Evolutionary conservation across 2,329 filamentous ascomycete genomes (phyloP).

Genomic region (Dichotomopilus funicola): DNA sequence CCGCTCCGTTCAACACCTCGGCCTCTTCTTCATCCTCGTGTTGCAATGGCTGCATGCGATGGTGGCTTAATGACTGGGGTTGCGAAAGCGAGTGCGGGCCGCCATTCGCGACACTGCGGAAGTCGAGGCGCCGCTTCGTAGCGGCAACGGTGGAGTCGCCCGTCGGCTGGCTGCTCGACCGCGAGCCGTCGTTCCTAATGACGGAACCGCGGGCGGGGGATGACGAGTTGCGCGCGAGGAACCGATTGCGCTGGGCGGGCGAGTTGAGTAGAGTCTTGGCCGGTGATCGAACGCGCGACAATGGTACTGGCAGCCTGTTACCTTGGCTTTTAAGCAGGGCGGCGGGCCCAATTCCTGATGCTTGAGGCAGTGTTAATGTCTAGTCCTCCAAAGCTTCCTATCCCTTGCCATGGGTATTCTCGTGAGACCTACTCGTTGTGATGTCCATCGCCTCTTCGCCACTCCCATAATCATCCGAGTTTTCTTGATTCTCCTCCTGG

Average conservation of each 20-base stretch:
- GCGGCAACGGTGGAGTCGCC: constrained; percentile 26
- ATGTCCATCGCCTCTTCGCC: constrained; percentile 49
- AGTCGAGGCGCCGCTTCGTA: constrained; percentile 51
- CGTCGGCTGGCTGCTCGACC: constrained; percentile 19
- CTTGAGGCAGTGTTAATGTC: constrained; percentile 30
- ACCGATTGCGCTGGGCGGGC: constrained; percentile 56
- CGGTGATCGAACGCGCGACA: constrained; percentile 49
- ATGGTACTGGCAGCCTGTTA: constrained; percentile 38
- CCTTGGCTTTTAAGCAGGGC: constrained; percentile 47
- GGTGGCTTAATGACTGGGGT: constrained; percentile 21
- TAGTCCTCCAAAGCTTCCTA: not conserved
- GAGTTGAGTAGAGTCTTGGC: constrained; percentile 55
- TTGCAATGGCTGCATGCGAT: constrained; percentile 8
- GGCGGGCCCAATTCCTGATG: constrained; percentile 35
- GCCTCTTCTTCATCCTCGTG: constrained; percentile 14
- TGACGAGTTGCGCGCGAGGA: constrained; percentile 44
- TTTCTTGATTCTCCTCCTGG: constrained; percentile 25
- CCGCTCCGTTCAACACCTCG: constrained; percentile 5
- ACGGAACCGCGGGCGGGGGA: constrained; percentile 41
- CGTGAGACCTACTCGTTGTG: constrained; percentile 27
- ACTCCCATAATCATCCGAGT: constrained; percentile 23
- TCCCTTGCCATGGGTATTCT: not conserved
- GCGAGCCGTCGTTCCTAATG: constrained; percentile 16
- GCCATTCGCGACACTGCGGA: constrained; percentile 30
- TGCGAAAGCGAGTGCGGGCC: constrained; percentile 20